These are phyloP conservation scores for Abrus pulchellus DNA, from an alignment of 306 rosid species.

Conservation along the genomic window DNA sequence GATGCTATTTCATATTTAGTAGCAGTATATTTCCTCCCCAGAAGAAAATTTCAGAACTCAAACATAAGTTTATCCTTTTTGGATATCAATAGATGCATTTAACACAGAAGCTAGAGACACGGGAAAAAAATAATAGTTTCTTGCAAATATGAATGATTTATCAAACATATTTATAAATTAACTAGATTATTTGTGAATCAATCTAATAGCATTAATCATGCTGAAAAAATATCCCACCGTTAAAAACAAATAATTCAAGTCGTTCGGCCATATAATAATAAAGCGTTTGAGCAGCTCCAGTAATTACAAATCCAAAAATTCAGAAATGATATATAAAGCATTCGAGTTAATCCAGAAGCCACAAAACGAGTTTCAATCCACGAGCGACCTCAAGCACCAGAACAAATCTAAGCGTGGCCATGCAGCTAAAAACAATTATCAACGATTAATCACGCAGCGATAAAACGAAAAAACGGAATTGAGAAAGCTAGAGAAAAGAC, in stretches of 20 bases:
- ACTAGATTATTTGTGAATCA: constrained; percentile 15
- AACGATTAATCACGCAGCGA: not conserved
- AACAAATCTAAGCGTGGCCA: constrained; percentile 50
- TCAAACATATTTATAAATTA: constrained; percentile 2
- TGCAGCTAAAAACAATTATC: not conserved
- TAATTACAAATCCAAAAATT: not conserved
- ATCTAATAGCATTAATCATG: not conserved
- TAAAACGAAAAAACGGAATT: constrained; percentile 9
- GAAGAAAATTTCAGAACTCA: not conserved
- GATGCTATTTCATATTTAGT: not conserved
- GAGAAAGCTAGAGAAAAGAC: constrained; percentile 33
- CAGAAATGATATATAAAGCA: not conserved
- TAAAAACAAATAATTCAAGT: not conserved
- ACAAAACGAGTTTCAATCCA: constrained; percentile 5
- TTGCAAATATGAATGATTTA: not conserved
- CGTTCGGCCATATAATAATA: not conserved
- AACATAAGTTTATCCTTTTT: not conserved
- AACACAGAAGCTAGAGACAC: not conserved
- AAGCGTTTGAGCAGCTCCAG: not conserved
- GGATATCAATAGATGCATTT: not conserved
- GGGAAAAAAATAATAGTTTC: constrained; percentile 9
- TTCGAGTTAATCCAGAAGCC: not conserved
- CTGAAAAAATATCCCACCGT: not conserved
- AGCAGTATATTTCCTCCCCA: not conserved
- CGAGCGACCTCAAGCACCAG: not conserved